Conservation (phyloP, 768 basidiomycete genomes). For the Russula earlei region DNA sequence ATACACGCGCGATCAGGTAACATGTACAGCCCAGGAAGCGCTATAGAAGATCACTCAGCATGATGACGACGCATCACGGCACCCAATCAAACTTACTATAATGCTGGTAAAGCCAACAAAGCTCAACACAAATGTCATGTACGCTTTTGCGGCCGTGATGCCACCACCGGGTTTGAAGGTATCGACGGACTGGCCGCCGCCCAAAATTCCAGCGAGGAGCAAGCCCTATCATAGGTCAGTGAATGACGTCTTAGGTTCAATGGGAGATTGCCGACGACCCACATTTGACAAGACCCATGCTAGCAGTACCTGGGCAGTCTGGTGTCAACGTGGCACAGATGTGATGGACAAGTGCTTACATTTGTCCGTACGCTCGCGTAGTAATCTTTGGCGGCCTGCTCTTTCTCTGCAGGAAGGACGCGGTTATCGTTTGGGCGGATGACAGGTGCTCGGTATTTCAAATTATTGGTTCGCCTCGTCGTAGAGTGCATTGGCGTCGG, state of each 20-base stretch:
- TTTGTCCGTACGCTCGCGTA: conserved; percentile 85
- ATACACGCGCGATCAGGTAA: conserved; percentile 41
- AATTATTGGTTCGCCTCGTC: conserved; percentile 72
- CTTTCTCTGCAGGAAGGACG: conserved; percentile 48
- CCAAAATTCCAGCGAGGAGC: conserved; percentile 59
- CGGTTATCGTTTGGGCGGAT: conserved; percentile 21
- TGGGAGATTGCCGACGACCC: conserved; percentile 20
- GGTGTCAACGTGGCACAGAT: not conserved
- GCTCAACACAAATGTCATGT: conserved; percentile 70
- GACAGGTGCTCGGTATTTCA: conserved; percentile 46
- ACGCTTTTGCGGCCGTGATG: conserved; percentile 54
- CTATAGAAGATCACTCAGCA: conserved; percentile 27
- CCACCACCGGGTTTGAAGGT: conserved; percentile 47
- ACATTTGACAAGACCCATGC: conserved; percentile 84
- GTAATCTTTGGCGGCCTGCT: conserved; percentile 72
- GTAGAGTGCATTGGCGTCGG: conserved; percentile 76
- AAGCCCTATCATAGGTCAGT: conserved; percentile 39
- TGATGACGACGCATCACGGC: not conserved
- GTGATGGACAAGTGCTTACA: conserved; percentile 27
- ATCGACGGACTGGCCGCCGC: conserved; percentile 44
- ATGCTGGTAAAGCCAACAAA: conserved; percentile 75
- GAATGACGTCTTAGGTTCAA: not conserved
- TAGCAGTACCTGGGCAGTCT: conserved; percentile 44
- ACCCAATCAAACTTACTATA: conserved; percentile 32
- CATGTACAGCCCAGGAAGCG: conserved; percentile 51